phyloP scores from a whole-genome alignment of 805 yeast species.

The Kluyveromyces aestuarii region DNA sequence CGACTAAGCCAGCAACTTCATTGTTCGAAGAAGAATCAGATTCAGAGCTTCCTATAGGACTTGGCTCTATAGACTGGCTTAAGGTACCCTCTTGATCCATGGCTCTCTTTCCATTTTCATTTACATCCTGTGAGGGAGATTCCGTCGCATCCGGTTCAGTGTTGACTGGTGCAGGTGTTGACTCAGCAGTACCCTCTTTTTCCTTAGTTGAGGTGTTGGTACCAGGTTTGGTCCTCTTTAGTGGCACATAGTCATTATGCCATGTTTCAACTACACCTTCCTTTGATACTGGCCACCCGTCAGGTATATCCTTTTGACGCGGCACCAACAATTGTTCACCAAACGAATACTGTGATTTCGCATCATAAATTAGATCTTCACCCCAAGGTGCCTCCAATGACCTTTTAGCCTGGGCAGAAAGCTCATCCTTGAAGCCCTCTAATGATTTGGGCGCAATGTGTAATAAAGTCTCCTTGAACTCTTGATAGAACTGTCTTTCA shows the following conservation, averaged over 20 bases:
- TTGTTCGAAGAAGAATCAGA: constrained; percentile 2
- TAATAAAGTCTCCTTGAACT: constrained; percentile 65
- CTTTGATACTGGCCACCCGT: constrained; percentile 29
- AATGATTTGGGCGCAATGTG: constrained; percentile 33
- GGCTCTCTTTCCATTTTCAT: constrained; percentile 24
- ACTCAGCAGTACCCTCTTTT: constrained; percentile 22
- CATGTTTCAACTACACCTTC: constrained; percentile 48
- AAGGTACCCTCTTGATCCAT: constrained; percentile 7
- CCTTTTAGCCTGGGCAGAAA: constrained; percentile 30
- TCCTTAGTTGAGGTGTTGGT: constrained; percentile 23
- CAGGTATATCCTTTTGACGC: constrained; percentile 32
- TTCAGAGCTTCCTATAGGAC: neutral
- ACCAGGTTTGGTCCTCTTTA: constrained; percentile 44
- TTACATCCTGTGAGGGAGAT: constrained; percentile 11
- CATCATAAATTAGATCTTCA: constrained; percentile 48
- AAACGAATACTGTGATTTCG: constrained; percentile 47
- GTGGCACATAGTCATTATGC: constrained; percentile 63
- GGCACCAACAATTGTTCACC: constrained; percentile 74
- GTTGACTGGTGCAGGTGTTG: constrained; percentile 16
- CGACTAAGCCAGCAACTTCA: constrained; percentile 43
- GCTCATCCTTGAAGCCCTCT: constrained; percentile 18
- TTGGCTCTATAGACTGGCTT: neutral
- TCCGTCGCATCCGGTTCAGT: constrained; percentile 8
- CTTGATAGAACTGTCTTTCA: constrained; percentile 46
- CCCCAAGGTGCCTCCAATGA: constrained; percentile 74